Base-by-base conservation (phyloP, 257 asterid genomes). In the Verbascum thapsus region DNA sequence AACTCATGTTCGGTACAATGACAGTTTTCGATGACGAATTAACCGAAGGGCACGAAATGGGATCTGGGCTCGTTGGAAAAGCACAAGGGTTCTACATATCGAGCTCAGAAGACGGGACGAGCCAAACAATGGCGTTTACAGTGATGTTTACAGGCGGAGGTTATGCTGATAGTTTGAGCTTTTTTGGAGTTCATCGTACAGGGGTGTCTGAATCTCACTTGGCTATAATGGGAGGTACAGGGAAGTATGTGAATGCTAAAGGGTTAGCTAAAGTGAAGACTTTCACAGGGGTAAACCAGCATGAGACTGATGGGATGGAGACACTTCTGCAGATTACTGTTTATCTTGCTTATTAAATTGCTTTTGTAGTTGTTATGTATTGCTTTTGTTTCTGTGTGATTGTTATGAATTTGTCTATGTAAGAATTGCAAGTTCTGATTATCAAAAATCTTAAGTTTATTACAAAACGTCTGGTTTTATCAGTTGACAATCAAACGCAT, bases 141-240 rank as follows among this genome's bases (percentile, higher is more conserved):
- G 96, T 84, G 11, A 85, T 87, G 97, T 83, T 90, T 32, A 45
- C 76, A 1, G 72, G 83, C 3, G 96, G 97, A 3, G 66, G 96
- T 0, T 90, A 83, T 19, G 83, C 76, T 0, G 96, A 90, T 41
- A 90, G 90, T 48, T 51, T 90, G 53, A 80, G 80, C 76, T 82
- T 90, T 10, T 90, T 85, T 16, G 97, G 97, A 0, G 90, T 87
- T 10, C 95, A 85, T 48, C 68, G 81, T 35, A 68, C 85, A 0
- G 84, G 78, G 2, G 88, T 66, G 10, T 82, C 97, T 6, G 96
- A 90, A 72, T 85, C 95, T 16, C 98, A 90, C 65, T 73, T 90
- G 58, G 96, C 96, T 1, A 68, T 90, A 8, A 83, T 87, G 96
- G 98, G 96, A 0, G 98, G 98, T 1, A 90, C 98, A 0, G 98